These are phyloP conservation scores for Neofusicoccum parvum DNA, from an alignment of 2,329 filamentous ascomycete genomes.

Conservation along the genomic window DNA sequence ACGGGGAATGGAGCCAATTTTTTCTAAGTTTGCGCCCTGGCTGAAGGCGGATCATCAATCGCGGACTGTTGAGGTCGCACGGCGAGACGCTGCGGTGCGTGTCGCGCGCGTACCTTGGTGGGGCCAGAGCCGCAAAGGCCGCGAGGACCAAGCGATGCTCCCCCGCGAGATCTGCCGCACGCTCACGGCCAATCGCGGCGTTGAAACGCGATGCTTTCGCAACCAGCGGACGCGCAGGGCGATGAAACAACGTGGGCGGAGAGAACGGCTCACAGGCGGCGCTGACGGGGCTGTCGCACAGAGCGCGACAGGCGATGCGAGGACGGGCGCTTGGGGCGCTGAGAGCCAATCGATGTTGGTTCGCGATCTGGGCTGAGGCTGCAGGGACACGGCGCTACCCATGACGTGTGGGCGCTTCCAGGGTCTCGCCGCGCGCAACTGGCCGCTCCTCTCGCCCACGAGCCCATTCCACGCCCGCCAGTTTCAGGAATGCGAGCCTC, in stretches of 20 bases:
- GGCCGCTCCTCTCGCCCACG: background rate
- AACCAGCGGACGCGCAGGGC: background rate
- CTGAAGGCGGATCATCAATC: background rate
- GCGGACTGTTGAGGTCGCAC: background rate
- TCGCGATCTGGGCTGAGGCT: constrained; percentile 13
- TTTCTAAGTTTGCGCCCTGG: background rate
- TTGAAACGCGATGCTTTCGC: constrained; percentile 8
- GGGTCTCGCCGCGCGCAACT: background rate
- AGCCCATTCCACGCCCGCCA: constrained; percentile 9
- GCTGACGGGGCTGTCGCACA: background rate
- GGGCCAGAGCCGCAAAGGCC: constrained; percentile 11
- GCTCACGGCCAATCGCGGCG: constrained; percentile 2
- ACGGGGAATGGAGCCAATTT: background rate
- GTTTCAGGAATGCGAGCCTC: constrained; percentile 14
- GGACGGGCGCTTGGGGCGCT: background rate
- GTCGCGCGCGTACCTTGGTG: constrained; percentile 6
- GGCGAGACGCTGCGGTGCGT: constrained; percentile 8
- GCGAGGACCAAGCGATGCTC: background rate
- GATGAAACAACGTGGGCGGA: constrained; percentile 11
- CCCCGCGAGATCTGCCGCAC: background rate
- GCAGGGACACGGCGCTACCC: constrained; percentile 10
- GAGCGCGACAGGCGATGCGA: background rate
- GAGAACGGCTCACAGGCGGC: background rate
- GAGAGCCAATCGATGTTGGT: background rate
- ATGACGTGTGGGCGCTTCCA: constrained; percentile 16